A percentile compares a stretch with the other conserved stretches of the same genome.
Evolutionary conservation across 495 filamentous ascomycete genomes (phyloP).

Genomic region (Echria macrotheca): DNA sequence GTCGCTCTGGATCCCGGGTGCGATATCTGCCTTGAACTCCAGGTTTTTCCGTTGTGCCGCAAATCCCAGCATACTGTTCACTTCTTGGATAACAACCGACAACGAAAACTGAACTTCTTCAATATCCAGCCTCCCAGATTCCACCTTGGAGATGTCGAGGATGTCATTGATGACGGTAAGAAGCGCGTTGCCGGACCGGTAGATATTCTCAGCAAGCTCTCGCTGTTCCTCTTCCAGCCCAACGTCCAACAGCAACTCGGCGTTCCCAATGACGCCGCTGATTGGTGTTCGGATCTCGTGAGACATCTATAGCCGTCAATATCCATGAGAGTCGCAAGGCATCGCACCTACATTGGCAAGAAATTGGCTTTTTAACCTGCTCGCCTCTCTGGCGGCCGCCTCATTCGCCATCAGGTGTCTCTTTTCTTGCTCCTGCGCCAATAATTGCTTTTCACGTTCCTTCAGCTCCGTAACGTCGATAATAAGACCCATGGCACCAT

Average conservation of each 20-base stretch:
- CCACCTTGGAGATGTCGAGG: slow-evolving; percentile 82
- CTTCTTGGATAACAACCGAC: slow-evolving; percentile 63
- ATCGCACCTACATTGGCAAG: slow-evolving; percentile 47
- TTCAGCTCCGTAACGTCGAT: slow-evolving; percentile 66
- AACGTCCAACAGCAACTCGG: slow-evolving; percentile 65
- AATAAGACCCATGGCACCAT: slow-evolving; percentile 62
- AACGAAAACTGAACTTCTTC: slow-evolving; percentile 77
- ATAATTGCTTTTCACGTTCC: slow-evolving; percentile 50
- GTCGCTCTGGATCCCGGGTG: slow-evolving; percentile 33
- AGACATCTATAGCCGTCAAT: slow-evolving; percentile 58
- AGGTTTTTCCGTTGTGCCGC: slow-evolving; percentile 56
- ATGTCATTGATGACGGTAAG: slow-evolving; percentile 88
- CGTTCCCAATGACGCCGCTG: slow-evolving; percentile 67
- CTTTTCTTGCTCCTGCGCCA: slow-evolving; percentile 57
- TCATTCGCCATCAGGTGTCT: slow-evolving; percentile 57
- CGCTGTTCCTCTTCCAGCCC: slow-evolving; percentile 59
- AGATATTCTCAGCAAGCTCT: slow-evolving; percentile 72
- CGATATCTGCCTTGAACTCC: slow-evolving; percentile 46
- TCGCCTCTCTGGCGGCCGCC: slow-evolving; percentile 63
- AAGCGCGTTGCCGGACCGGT: slow-evolving; percentile 74
- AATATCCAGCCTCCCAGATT: slow-evolving; percentile 67
- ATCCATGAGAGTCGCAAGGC: neutral
- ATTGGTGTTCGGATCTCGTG: slow-evolving; percentile 79
- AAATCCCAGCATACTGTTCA: slow-evolving; percentile 59
- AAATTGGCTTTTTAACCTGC: slow-evolving; percentile 62